These are phyloP conservation scores for Tetrastigma voinierianum DNA, from an alignment of 164 flowering plant genomes.

Conservation along the genomic window DNA sequence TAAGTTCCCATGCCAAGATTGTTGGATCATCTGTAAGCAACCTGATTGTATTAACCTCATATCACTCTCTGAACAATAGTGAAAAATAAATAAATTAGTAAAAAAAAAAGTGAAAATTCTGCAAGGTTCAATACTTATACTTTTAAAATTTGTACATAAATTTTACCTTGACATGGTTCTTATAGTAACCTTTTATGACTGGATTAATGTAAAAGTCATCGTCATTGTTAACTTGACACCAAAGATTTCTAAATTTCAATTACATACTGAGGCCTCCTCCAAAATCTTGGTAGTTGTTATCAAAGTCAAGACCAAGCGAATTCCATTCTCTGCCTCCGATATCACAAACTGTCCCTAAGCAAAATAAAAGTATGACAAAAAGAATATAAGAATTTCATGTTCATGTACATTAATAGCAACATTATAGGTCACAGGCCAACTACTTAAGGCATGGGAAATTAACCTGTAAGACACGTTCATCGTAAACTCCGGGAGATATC, in stretches of 20 bases:
- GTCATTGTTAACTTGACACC: constrained; percentile 27
- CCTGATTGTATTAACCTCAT: constrained; percentile 36
- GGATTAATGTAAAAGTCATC: constrained; percentile 45
- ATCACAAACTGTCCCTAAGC: constrained; percentile 53
- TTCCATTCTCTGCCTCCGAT: constrained; percentile 33
- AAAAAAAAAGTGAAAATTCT: neutral
- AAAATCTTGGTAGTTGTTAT: constrained; percentile 44
- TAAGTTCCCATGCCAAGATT: constrained; percentile 57
- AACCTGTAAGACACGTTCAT: constrained; percentile 41
- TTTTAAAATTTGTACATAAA: no score
- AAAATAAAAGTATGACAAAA: neutral
- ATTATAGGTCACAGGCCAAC: no score
- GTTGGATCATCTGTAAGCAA: constrained; percentile 45
- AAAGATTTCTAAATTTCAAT: constrained; percentile 37
- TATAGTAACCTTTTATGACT: constrained; percentile 28
- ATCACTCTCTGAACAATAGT: constrained; percentile 28
- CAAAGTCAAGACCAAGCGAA: constrained; percentile 40
- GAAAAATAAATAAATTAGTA: neutral
- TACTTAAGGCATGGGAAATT: neutral
- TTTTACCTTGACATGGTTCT: constrained; percentile 40
- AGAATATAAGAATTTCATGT: no score
- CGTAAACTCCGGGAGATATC: constrained; percentile 41
- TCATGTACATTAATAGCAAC: no score
- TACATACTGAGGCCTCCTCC: constrained; percentile 51
- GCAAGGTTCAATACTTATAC: no score